Percentiles rank a stretch among this genome's conserved stretches.
phyloP scores from a whole-genome alignment of 371 early-diverging fungal species.

The Actinomucor elegans region DNA sequence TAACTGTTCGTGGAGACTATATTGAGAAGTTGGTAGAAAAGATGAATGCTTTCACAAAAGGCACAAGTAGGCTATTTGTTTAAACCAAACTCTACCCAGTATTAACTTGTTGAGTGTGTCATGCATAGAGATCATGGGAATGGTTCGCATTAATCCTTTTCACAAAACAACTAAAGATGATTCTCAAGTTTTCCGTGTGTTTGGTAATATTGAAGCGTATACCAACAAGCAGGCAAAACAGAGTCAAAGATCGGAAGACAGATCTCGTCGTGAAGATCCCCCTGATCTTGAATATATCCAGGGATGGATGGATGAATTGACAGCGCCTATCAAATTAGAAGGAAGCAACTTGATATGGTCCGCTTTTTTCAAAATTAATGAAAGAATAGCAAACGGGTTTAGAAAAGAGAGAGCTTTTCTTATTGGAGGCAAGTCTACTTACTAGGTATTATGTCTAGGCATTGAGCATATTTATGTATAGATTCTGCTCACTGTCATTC shows the following conservation, averaged over 20 bases:
- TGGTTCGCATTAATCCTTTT: conserved; percentile 7
- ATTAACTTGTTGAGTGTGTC: too few relatives aligned
- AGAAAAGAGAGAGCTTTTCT: conserved; percentile 34
- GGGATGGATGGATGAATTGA: conserved; percentile 5
- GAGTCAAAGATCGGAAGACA: conserved; percentile 6
- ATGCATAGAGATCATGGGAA: conserved; percentile 13
- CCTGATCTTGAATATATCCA: conserved; percentile 11
- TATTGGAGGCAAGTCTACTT: conserved; percentile 33
- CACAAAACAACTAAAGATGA: background rate
- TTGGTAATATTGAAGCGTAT: conserved; percentile 13
- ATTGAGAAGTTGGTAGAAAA: conserved; percentile 1
- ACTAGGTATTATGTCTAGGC: background rate
- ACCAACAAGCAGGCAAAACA: background rate
- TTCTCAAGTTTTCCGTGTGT: conserved; percentile 8
- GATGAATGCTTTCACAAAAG: conserved; percentile 9
- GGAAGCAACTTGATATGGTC: conserved; percentile 15
- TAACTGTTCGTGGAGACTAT: conserved; percentile 7
- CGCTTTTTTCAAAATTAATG: conserved; percentile 38
- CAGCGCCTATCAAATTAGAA: conserved; percentile 10
- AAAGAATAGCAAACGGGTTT: conserved; percentile 42
- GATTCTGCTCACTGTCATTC: conserved; percentile 50
- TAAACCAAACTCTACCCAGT: background rate
- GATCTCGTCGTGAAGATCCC: background rate
- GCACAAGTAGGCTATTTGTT: background rate
- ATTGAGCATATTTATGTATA: background rate